Percentiles rank a stretch among this genome's conserved stretches.
phyloP scores from a whole-genome alignment of 768 basidiomycete species.

The Leccinum barrowsii region DNA sequence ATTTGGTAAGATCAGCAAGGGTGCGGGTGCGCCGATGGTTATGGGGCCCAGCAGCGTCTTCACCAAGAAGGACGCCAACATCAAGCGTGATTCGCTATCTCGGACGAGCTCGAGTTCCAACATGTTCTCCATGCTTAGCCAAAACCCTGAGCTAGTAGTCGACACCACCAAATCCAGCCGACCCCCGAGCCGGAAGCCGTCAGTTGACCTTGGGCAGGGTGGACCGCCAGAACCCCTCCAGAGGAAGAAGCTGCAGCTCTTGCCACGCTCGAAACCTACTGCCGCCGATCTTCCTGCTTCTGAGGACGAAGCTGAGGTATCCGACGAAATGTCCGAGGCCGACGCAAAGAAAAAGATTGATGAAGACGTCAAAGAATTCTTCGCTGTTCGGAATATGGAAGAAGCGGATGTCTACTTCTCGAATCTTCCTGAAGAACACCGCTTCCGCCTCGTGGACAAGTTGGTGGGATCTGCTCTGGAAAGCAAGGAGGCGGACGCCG shows the following conservation, averaged over 20 bases:
- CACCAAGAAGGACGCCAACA: conserved; percentile 54
- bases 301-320: conserved; percentile 47
- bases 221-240: conserved; percentile 41
- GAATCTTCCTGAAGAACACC: conserved; percentile 61
- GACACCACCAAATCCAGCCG: conserved; percentile 55
- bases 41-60: conserved; percentile 89
- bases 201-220: conserved; percentile 46
- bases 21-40: conserved; percentile 59
- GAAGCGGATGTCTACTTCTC: conserved; percentile 89
- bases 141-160: conserved; percentile 51
- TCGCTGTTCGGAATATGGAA: conserved; percentile 74
- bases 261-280: background rate
- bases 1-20: conserved; percentile 83
- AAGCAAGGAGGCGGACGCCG: conserved; percentile 76
- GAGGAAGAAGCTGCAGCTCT: background rate
- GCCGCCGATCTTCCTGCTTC: conserved; percentile 36
- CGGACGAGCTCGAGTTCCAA: conserved; percentile 78
- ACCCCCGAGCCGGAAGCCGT: conserved; percentile 47
- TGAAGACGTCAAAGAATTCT: conserved; percentile 86
- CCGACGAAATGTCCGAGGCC: conserved; percentile 55
- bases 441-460: conserved; percentile 67
- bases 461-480: conserved; percentile 73
- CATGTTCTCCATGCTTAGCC: conserved; percentile 85
- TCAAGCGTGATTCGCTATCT: conserved; percentile 70
- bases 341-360: conserved; percentile 73